phyloP scores from a whole-genome alignment of 2,329 filamentous ascomycete genomes.

The Huntiella abstrusa region DNA sequence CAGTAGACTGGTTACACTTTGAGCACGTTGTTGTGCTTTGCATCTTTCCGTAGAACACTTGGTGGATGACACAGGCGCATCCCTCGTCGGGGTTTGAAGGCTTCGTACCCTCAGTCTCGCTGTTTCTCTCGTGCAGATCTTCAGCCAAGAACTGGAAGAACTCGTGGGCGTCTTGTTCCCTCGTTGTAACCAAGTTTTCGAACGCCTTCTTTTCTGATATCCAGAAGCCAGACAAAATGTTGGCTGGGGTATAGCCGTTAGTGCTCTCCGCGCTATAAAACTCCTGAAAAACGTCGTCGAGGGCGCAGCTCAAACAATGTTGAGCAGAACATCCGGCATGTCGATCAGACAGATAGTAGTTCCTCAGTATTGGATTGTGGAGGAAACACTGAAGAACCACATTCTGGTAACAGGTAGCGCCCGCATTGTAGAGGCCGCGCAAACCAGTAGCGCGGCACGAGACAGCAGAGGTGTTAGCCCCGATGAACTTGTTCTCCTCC shows the following conservation, averaged over 20 bases:
- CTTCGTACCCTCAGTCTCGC: slow-evolving; percentile 37
- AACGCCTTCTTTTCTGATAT: slow-evolving; percentile 58
- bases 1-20: slow-evolving; percentile 65
- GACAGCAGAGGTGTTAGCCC: slow-evolving; percentile 56
- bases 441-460: slow-evolving; percentile 77
- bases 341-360: slow-evolving; percentile 82
- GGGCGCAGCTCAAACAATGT: slow-evolving; percentile 49
- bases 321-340: slow-evolving; percentile 52
- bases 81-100: slow-evolving; percentile 39
- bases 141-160: slow-evolving; percentile 93
- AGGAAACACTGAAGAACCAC: slow-evolving; percentile 86
- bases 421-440: slow-evolving; percentile 88
- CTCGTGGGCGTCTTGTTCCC: slow-evolving; percentile 92
- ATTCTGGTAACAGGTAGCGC: slow-evolving; percentile 97
- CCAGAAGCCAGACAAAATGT: slow-evolving; percentile 79
- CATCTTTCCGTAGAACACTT: slow-evolving; percentile 83
- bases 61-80: slow-evolving; percentile 84
- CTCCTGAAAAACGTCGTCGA: slow-evolving; percentile 57
- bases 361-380: slow-evolving; percentile 79
- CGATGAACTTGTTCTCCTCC: slow-evolving; percentile 60
- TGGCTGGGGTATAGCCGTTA: slow-evolving; percentile 77
- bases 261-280: slow-evolving; percentile 58
- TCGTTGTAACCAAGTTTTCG: slow-evolving; percentile 67
- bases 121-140: slow-evolving; percentile 70
- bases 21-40: slow-evolving; percentile 82